These are phyloP conservation scores for Dioscorea alata DNA, from an alignment of 106 monocot species.

Conservation along the genomic window DNA sequence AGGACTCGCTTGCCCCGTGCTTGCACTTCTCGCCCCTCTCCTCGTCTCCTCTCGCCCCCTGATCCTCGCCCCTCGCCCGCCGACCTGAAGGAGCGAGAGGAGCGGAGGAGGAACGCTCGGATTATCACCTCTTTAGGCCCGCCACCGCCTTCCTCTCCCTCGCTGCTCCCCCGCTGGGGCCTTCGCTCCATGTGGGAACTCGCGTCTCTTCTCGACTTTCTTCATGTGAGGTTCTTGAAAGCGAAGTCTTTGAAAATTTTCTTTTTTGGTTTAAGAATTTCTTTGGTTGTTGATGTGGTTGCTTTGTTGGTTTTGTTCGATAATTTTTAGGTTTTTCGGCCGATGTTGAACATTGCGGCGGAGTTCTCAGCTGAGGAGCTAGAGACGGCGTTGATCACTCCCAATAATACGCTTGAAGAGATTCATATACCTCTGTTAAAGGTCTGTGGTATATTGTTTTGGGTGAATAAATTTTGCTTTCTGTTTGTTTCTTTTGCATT, in stretches of 20 bases:
- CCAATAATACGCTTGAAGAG: constrained; percentile 71
- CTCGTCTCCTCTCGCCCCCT: neutral
- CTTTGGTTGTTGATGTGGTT: neutral
- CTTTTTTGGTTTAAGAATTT: neutral
- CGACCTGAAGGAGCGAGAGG: constrained; percentile 34
- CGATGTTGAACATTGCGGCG: constrained; percentile 64
- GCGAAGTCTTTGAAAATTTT: no score
- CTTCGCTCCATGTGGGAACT: constrained; percentile 94
- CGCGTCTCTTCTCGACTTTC: constrained; percentile 56
- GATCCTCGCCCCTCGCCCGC: constrained; percentile 10
- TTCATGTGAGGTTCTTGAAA: constrained; percentile 38
- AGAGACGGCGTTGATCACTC: constrained; percentile 75
- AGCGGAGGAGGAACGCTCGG: constrained; percentile 20
- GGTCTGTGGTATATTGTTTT: constrained; percentile 31
- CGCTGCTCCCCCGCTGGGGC: constrained; percentile 45
- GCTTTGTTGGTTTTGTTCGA: neutral
- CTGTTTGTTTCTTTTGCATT: no score
- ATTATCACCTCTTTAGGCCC: constrained; percentile 51
- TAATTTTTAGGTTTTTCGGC: constrained; percentile 58
- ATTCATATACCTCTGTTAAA: constrained; percentile 88
- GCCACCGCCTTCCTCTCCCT: constrained; percentile 26
- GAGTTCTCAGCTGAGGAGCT: constrained; percentile 97
- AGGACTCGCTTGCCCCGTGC: constrained; percentile 44
- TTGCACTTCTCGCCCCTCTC: constrained; percentile 38
- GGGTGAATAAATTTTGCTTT: neutral